Percentiles rank a stretch among this genome's conserved stretches.
phyloP scores from a whole-genome alignment of 306 rosid species.

The Trifolium dubium region DNA sequence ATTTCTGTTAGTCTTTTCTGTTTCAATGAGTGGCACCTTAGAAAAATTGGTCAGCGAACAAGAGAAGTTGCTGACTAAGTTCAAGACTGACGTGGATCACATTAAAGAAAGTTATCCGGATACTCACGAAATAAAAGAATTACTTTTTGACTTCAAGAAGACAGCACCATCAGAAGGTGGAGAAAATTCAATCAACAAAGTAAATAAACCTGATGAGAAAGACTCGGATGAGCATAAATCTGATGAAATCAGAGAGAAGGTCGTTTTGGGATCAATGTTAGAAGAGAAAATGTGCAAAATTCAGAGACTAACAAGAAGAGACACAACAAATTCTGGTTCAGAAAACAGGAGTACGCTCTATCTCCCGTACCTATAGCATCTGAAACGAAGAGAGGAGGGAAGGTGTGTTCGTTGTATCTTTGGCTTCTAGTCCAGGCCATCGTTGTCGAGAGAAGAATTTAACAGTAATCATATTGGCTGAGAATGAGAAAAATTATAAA shows the following conservation, averaged over 20 bases:
- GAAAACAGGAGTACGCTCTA: background rate
- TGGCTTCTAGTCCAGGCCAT: background rate
- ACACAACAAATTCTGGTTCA: background rate
- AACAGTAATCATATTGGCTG: background rate
- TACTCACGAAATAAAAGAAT: too few relatives aligned
- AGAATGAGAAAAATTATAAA: background rate
- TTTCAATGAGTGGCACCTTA: background rate
- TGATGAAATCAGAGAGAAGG: background rate
- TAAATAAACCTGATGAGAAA: background rate
- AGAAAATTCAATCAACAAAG: too few relatives aligned
- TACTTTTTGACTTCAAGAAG: background rate
- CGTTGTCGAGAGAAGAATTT: background rate
- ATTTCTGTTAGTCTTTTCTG: background rate
- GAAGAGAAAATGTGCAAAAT: background rate
- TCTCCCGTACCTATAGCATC: background rate
- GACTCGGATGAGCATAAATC: background rate
- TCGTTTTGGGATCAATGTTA: background rate
- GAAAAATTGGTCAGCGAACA: background rate
- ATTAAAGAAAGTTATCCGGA: background rate
- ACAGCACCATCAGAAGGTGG: too few relatives aligned
- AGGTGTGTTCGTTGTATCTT: background rate
- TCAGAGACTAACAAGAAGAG: background rate
- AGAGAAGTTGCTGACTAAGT: background rate
- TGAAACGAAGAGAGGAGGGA: background rate
- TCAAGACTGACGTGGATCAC: background rate